These are phyloP conservation scores for Phytophthora ohioensis DNA, from an alignment of 352 stramenopile genomes.

Conservation along the genomic window DNA sequence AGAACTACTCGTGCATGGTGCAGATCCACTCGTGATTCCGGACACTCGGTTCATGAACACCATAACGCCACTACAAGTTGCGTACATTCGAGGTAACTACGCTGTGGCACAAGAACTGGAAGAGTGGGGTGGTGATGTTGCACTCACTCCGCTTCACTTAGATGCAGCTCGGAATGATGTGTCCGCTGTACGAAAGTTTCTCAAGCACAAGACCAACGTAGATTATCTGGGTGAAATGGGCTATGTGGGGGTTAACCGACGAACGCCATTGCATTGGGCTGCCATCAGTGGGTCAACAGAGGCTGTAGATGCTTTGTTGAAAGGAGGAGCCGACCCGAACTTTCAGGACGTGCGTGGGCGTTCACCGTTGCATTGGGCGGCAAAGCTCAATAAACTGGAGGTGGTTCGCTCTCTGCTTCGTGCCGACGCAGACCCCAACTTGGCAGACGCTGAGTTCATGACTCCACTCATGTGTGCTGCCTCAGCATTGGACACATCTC, in stretches of 20 bases:
- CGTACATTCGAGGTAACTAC: conserved; percentile 73
- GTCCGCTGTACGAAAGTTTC: conserved; percentile 52
- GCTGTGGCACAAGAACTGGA: conserved; percentile 75
- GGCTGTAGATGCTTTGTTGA: conserved; percentile 53
- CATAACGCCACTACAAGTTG: conserved; percentile 68
- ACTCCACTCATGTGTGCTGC: conserved; percentile 53
- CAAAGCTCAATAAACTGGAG: conserved; percentile 61
- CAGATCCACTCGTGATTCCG: conserved; percentile 64
- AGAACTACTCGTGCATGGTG: conserved; percentile 58
- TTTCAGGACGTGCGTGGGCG: conserved; percentile 70
- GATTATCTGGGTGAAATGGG: conserved; percentile 78
- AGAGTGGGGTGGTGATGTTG: conserved; percentile 74
- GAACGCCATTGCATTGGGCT: conserved; percentile 78
- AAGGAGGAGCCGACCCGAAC: conserved; percentile 65
- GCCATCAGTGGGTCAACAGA: conserved; percentile 62
- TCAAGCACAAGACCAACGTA: conserved; percentile 50
- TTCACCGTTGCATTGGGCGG: conserved; percentile 75
- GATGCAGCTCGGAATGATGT: conserved; percentile 67
- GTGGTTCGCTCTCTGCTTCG: conserved; percentile 55
- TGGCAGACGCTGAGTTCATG: conserved; percentile 52
- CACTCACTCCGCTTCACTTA: conserved; percentile 72
- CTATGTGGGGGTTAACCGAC: conserved; percentile 72
- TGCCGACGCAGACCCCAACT: conserved; percentile 42
- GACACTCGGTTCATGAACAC: conserved; percentile 79
- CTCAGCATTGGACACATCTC: conserved; percentile 24